Percentiles rank a stretch among this genome's conserved stretches.
Evolutionary conservation across 2,329 filamentous ascomycete genomes (phyloP).

Genomic region (Diplodia corticola): DNA sequence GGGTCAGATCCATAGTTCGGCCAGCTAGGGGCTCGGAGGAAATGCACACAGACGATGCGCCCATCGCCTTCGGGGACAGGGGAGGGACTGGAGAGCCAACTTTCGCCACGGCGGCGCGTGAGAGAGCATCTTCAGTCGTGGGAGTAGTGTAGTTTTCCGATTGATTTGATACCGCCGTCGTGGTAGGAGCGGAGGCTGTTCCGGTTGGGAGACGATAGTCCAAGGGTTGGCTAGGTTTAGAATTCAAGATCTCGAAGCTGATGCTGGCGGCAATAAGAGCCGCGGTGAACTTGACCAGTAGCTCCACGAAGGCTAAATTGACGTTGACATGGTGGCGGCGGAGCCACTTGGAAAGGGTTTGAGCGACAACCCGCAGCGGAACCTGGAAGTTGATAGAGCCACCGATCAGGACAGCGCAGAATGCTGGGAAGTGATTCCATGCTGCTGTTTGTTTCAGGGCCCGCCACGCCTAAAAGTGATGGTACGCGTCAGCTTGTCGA

Average conservation of each 20-base stretch:
- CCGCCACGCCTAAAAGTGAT: constrained; percentile 36
- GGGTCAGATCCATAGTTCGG: constrained; percentile 75
- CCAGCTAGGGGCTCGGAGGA: constrained; percentile 54
- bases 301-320: neutral
- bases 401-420: constrained; percentile 54
- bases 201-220: neutral
- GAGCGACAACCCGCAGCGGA: constrained; percentile 29
- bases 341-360: neutral
- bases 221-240: constrained; percentile 28
- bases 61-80: constrained; percentile 20
- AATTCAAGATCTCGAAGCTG: constrained; percentile 52
- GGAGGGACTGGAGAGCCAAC: neutral
- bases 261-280: constrained; percentile 52
- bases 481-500: constrained; percentile 27
- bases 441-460: constrained; percentile 44
- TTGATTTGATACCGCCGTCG: neutral
- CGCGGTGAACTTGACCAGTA: constrained; percentile 38
- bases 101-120: neutral
- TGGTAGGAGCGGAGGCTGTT: neutral
- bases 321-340: neutral
- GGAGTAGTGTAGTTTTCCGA: neutral
- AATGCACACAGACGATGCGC: constrained; percentile 27
- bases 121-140: neutral
- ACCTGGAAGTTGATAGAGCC: constrained; percentile 51
- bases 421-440: constrained; percentile 53